phyloP scores from a whole-genome alignment of 805 yeast genomes.

The Sugiyamaella floridensis region DNA sequence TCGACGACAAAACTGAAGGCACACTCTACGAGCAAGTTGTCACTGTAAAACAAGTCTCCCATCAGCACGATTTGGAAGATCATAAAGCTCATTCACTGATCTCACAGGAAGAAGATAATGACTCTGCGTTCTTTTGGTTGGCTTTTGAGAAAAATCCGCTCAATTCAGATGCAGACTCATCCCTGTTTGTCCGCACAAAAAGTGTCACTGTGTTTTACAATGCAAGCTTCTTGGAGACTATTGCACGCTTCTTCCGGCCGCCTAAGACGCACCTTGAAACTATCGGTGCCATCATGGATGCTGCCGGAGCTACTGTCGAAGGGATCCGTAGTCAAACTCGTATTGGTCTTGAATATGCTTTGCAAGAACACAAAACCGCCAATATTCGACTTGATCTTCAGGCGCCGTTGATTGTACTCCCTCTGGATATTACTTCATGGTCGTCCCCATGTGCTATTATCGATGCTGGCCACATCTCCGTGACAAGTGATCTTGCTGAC shows the following conservation, averaged over 20 bases:
- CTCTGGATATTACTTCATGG: slow-evolving; percentile 71
- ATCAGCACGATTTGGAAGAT: slow-evolving; percentile 32
- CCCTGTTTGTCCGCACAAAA: slow-evolving; percentile 61
- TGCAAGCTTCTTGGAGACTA: slow-evolving; percentile 70
- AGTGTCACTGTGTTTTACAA: slow-evolving; percentile 90
- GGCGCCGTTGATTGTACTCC: slow-evolving; percentile 85
- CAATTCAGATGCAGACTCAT: slow-evolving; percentile 77
- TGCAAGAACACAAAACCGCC: slow-evolving; percentile 89
- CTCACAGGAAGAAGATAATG: background rate
- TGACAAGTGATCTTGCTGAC: slow-evolving; percentile 73
- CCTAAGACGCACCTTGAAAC: slow-evolving; percentile 83
- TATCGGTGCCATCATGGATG: slow-evolving; percentile 81
- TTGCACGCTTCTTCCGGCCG: slow-evolving; percentile 73
- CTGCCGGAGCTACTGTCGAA: slow-evolving; percentile 92
- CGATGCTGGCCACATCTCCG: slow-evolving; percentile 93
- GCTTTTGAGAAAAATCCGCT: slow-evolving; percentile 82
- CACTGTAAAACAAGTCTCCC: slow-evolving; percentile 56
- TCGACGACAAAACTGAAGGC: slow-evolving; percentile 78
- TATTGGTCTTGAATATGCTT: slow-evolving; percentile 84
- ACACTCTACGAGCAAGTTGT: slow-evolving; percentile 83
- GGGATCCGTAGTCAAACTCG: slow-evolving; percentile 86
- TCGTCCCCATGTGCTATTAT: slow-evolving; percentile 82
- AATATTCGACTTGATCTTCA: slow-evolving; percentile 82
- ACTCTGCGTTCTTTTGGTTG: slow-evolving; percentile 68
- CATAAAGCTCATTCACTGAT: slow-evolving; percentile 8